Evolutionary conservation across 345 rosid species (phyloP), one percentile per base, ranked within the genome.

Genomic region (Gossypium thurberi): DNA sequence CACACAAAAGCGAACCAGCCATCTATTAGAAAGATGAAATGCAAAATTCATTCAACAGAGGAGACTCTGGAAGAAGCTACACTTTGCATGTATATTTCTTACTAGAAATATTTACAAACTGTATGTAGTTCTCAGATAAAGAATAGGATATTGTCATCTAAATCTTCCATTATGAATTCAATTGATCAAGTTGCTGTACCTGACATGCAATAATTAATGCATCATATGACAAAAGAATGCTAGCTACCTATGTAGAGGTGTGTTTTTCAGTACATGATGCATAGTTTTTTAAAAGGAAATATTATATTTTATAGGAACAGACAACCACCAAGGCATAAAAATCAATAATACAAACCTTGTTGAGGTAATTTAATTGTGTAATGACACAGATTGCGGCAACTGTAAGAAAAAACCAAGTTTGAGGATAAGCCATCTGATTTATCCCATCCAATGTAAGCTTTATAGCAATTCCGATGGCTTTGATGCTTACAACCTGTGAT

Each of bases 401-500:
- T 68, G 92, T 88, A 65, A 86, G 69, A 77, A 94, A 94, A 82
- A 88, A 90, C 97, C 98, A 94, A 76, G 96, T 94, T 84, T 92
- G 89, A 18, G 90, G 93, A 81, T 85, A 94, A 78, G 87, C 82
- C 64, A 91, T 73, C 80, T 94, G 98, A 81, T 76, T 94, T 62
- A 82, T 79, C 53, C 98, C 98, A 62, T 90, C 97, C 70, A 94
- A 62, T 23, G 98, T 90, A 79, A 94, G 84, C 87, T 90, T 94
- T 69, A 91, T 86, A 0, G 98, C 98, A 70, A 91, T 94, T 78
- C 98, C 98, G 46, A 94, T 87, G 18, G 98, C 98, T 79, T 94
- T 94, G 77, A 94, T 88, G 89, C 97, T 94, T 74, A 90, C 90
- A 40, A 94, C 97, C 98, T 90, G 84, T 23, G 63, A 75, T 25